phyloP scores from a whole-genome alignment of 352 stramenopile species.

The Phytophthora uliginosa region DNA sequence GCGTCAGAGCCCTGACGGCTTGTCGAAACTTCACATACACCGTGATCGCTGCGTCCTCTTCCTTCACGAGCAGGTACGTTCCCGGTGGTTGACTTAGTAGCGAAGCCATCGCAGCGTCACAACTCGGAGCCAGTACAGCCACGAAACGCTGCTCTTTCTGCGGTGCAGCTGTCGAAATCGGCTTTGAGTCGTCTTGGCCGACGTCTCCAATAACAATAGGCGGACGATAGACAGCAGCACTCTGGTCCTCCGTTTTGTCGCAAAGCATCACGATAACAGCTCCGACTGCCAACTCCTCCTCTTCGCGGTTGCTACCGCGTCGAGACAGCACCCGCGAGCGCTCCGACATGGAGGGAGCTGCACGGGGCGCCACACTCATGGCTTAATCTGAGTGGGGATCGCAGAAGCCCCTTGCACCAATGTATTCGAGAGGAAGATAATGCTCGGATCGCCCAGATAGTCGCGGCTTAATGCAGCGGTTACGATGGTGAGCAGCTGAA shows the following conservation, averaged over 20 bases:
- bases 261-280: conserved; percentile 31
- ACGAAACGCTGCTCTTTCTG: conserved; percentile 46
- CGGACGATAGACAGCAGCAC: conserved; percentile 13
- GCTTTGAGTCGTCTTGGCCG: conserved; percentile 13
- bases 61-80: conserved; percentile 56
- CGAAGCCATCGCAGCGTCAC: conserved; percentile 48
- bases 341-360: conserved; percentile 16
- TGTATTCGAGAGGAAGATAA: conserved; percentile 5
- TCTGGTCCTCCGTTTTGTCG: conserved; percentile 18
- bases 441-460: background rate
- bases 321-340: conserved; percentile 16
- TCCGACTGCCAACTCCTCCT: conserved; percentile 24
- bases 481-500: conserved; percentile 16
- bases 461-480: conserved; percentile 11
- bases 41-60: conserved; percentile 49
- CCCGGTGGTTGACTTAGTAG: conserved; percentile 55
- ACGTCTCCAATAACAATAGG: background rate
- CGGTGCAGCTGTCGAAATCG: conserved; percentile 1
- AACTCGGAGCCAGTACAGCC: conserved; percentile 57
- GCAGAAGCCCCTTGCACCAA: background rate
- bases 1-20: conserved; percentile 46
- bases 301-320: conserved; percentile 9
- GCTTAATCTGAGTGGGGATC: background rate
- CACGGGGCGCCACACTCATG: conserved; percentile 35
- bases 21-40: conserved; percentile 73